Conservation (phyloP, 2,329 filamentous ascomycete genomes). For the Sarocladium kiliense region DNA sequence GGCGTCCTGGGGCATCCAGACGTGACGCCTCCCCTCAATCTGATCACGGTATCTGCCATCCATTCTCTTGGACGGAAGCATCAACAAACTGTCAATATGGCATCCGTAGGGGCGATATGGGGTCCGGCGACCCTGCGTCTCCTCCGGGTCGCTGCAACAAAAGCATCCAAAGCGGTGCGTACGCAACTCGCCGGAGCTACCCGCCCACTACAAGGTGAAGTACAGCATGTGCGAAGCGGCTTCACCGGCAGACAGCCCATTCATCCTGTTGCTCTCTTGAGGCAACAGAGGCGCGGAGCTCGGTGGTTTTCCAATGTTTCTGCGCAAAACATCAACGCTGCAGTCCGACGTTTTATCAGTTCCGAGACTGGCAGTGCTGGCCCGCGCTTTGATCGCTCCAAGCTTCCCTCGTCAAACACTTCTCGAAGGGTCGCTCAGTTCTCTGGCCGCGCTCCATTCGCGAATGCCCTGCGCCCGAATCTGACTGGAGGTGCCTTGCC, state of each 20-base stretch:
- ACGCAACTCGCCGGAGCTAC: constrained; percentile 40
- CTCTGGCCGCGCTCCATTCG: constrained; percentile 77
- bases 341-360: constrained; percentile 47
- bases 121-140: constrained; percentile 50
- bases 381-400: constrained; percentile 40
- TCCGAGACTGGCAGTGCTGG: constrained; percentile 27
- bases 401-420: constrained; percentile 43
- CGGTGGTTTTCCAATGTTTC: constrained; percentile 45
- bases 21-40: neutral
- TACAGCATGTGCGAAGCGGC: constrained; percentile 39
- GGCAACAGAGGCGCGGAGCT: constrained; percentile 36
- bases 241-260: constrained; percentile 42
- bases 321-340: constrained; percentile 36
- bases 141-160: constrained; percentile 46
- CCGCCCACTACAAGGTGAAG: constrained; percentile 38
- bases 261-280: constrained; percentile 47
- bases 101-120: constrained; percentile 52
- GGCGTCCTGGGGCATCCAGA: constrained; percentile 10
- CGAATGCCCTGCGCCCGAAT: constrained; percentile 83
- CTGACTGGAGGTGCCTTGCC: constrained; percentile 82
- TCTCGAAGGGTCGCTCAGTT: constrained; percentile 52
- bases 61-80: constrained; percentile 11
- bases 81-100: constrained; percentile 38
- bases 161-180: constrained; percentile 46
- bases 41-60: constrained; percentile 2